These are phyloP conservation scores for Rubia yunnanensis DNA, from an alignment of 257 asterid genomes.

Conservation along the genomic window DNA sequence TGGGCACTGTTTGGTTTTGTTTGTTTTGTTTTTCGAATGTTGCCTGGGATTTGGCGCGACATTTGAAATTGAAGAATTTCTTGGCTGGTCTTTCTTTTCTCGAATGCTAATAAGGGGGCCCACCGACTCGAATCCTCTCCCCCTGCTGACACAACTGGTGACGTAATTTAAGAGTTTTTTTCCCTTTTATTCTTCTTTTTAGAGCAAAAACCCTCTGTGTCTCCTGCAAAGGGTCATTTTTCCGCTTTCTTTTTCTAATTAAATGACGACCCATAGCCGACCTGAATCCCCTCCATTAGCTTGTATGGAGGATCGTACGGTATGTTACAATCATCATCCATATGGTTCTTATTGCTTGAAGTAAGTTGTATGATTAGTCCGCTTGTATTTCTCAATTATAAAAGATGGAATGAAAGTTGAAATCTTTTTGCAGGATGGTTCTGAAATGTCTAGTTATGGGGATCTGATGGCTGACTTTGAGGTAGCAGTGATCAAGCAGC, in stretches of 20 bases:
- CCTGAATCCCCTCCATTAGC: too few species aligned
- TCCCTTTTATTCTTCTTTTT: background rate
- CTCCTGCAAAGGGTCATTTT: background rate
- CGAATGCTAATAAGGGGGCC: background rate
- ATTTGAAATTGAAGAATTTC: background rate
- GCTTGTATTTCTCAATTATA: background rate
- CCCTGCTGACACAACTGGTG: background rate
- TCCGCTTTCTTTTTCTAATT: background rate
- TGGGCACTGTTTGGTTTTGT: too few species aligned
- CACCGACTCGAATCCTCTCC: background rate
- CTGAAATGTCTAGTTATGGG: conserved; percentile 44
- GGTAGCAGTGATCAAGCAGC: conserved; percentile 63
- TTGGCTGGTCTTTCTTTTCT: background rate
- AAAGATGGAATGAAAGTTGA: background rate
- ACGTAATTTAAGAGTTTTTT: background rate
- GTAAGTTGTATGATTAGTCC: background rate
- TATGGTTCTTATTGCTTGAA: background rate
- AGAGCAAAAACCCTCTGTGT: background rate
- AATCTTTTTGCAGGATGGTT: conserved; percentile 39
- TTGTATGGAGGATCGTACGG: background rate
- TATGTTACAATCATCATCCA: background rate
- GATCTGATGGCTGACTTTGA: conserved; percentile 88
- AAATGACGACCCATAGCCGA: background rate
- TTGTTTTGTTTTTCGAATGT: background rate
- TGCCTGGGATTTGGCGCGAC: background rate